Conservation (phyloP, 2,329 filamentous ascomycete species). For the Fusarium nodosum region DNA sequence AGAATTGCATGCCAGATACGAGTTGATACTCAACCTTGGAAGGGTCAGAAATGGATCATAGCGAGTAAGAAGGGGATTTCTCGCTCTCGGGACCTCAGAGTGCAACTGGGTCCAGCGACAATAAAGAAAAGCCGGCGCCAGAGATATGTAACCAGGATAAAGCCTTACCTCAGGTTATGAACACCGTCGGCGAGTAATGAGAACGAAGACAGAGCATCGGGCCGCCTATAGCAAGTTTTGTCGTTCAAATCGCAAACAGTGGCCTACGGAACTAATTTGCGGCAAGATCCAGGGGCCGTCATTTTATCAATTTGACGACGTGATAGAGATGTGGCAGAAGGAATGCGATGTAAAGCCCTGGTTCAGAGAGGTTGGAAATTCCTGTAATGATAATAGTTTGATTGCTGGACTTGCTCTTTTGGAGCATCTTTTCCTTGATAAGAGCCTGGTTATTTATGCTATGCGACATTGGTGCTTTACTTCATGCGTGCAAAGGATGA, state of each 20-base stretch:
- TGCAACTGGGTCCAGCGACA: too few relatives aligned
- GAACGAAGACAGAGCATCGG: background rate
- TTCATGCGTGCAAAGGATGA: background rate
- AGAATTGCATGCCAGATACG: too few relatives aligned
- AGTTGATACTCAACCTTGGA: too few relatives aligned
- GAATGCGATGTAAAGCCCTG: background rate
- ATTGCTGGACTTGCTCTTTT: background rate
- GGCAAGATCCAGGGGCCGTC: background rate
- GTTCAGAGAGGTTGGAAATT: background rate
- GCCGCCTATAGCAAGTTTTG: fast-evolving
- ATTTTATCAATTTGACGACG: constrained; percentile 9
- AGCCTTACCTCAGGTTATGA: too few relatives aligned
- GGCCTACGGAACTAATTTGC: background rate
- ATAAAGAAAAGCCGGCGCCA: too few relatives aligned
- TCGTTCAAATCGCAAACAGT: background rate
- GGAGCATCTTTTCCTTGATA: too few relatives aligned
- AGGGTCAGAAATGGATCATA: too few relatives aligned
- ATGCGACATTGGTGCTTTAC: too few relatives aligned
- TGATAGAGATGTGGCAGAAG: background rate
- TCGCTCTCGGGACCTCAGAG: too few relatives aligned
- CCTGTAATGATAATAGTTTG: background rate
- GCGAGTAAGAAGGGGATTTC: too few relatives aligned
- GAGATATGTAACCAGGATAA: too few relatives aligned
- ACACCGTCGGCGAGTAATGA: background rate
- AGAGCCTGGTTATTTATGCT: too few relatives aligned